Conservation (phyloP, 1,139 yeast genomes). For the Pichia sp. region DNA sequence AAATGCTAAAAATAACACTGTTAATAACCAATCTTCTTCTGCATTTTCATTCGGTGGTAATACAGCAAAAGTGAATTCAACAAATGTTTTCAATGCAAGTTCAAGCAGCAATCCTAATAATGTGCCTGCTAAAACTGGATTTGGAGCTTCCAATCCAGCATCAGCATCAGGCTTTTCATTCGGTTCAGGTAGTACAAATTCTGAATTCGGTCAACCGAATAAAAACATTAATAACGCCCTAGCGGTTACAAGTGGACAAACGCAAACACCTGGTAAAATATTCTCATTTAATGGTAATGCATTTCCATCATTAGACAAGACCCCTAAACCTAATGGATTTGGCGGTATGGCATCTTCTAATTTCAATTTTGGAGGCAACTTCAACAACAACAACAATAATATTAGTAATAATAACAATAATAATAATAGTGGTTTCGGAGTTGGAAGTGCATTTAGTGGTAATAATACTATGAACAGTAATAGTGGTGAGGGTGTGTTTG, state of each 20-base stretch:
- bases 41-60: conserved; percentile 1
- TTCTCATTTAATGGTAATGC: conserved; percentile 6
- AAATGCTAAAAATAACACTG: background rate
- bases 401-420: background rate
- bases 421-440: background rate
- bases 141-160: too few relatives aligned
- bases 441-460: conserved; percentile 7
- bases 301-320: conserved; percentile 5
- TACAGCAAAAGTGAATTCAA: too few relatives aligned
- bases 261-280: conserved; percentile 1
- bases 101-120: too few relatives aligned
- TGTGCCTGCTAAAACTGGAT: too few relatives aligned
- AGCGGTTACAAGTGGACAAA: background rate
- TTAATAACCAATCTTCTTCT: background rate
- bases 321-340: background rate
- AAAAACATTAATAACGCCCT: background rate
- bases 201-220: conserved; percentile 1
- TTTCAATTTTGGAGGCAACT: background rate
- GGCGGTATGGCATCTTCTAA: background rate
- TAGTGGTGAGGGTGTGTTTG: background rate
- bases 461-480: conserved; percentile 1
- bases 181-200: background rate
- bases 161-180: conserved; percentile 1
- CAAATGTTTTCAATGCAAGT: too few relatives aligned
- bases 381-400: background rate